phyloP scores from a whole-genome alignment of 345 rosid species.

The Hevea brasiliensis region DNA sequence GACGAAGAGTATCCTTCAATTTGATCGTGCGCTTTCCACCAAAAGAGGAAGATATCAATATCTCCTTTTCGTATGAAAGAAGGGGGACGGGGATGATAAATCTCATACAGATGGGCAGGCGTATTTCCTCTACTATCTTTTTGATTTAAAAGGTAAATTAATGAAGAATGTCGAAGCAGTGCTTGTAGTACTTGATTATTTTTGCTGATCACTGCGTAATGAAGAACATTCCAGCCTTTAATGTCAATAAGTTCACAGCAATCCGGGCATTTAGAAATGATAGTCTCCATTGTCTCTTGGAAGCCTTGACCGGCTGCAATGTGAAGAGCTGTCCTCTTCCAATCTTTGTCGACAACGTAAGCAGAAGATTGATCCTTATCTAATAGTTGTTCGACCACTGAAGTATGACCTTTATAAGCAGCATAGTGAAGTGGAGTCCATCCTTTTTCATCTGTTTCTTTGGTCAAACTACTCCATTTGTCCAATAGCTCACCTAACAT shows the following conservation, averaged over 20 bases:
- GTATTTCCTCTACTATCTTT: slow-evolving; percentile 3
- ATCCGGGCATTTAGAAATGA: slow-evolving; percentile 6
- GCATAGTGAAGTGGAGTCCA: slow-evolving; percentile 25
- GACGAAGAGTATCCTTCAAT: no score
- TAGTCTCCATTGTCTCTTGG: neutral
- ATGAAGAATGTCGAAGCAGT: neutral
- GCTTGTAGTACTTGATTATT: neutral
- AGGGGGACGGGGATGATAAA: neutral
- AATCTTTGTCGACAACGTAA: neutral
- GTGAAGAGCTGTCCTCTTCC: slow-evolving; percentile 20
- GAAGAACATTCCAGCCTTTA: slow-evolving; percentile 19
- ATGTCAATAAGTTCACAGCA: slow-evolving; percentile 6
- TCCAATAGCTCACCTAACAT: neutral
- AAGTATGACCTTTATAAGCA: neutral
- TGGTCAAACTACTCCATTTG: neutral
- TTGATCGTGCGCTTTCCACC: no score
- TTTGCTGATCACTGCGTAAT: slow-evolving; percentile 9
- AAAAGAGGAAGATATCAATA: no score
- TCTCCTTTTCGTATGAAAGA: no score
- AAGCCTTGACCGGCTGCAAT: slow-evolving; percentile 10
- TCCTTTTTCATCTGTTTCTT: slow-evolving; percentile 7
- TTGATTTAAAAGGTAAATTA: slow-evolving; percentile 11
- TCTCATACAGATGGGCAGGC: slow-evolving; percentile 1
- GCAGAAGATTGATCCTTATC: neutral
- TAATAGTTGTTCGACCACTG: neutral